Percentiles rank a stretch among this genome's conserved stretches.
Evolutionary conservation across 768 basidiomycete species (phyloP).

Genomic region (Leccinum truebloodii): DNA sequence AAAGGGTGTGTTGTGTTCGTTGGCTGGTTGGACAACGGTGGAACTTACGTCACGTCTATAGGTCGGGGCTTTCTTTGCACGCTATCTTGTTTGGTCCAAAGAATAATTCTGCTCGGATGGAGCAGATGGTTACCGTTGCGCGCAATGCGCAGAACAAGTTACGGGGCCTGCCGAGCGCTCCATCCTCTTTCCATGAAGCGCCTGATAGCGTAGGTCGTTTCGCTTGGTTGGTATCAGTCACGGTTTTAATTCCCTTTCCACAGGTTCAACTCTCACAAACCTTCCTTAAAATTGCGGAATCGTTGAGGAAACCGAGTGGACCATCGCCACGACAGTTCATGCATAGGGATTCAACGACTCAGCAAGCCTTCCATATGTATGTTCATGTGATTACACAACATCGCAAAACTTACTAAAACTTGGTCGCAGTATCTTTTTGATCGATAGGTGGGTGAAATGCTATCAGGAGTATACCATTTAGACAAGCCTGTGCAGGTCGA

Average conservation of each 20-base stretch:
- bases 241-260: background rate
- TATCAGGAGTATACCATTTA: slow-evolving; percentile 1
- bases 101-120: slow-evolving; percentile 27
- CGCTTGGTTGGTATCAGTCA: background rate
- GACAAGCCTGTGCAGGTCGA: slow-evolving; percentile 39
- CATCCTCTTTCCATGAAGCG: slow-evolving; percentile 51
- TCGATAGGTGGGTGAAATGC: slow-evolving; percentile 16
- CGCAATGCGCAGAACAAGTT: slow-evolving; percentile 43
- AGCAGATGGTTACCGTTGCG: slow-evolving; percentile 51
- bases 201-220: slow-evolving; percentile 44
- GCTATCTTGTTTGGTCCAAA: slow-evolving; percentile 53
- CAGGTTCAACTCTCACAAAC: slow-evolving; percentile 54
- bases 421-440: slow-evolving; percentile 19
- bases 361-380: slow-evolving; percentile 61
- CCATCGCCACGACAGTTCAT: slow-evolving; percentile 43
- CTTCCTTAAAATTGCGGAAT: slow-evolving; percentile 57
- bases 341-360: slow-evolving; percentile 52
- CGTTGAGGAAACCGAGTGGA: slow-evolving; percentile 52
- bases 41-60: slow-evolving; percentile 20
- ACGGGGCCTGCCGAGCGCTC: slow-evolving; percentile 24
- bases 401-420: background rate
- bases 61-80: slow-evolving; percentile 60
- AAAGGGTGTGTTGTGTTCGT: slow-evolving; percentile 39
- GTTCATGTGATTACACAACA: slow-evolving; percentile 17
- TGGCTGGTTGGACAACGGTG: background rate